Evolutionary conservation across 2,329 filamentous ascomycete species (phyloP), one percentile per base, ranked within the genome.

Genomic region (Fusarium haematococcum): DNA sequence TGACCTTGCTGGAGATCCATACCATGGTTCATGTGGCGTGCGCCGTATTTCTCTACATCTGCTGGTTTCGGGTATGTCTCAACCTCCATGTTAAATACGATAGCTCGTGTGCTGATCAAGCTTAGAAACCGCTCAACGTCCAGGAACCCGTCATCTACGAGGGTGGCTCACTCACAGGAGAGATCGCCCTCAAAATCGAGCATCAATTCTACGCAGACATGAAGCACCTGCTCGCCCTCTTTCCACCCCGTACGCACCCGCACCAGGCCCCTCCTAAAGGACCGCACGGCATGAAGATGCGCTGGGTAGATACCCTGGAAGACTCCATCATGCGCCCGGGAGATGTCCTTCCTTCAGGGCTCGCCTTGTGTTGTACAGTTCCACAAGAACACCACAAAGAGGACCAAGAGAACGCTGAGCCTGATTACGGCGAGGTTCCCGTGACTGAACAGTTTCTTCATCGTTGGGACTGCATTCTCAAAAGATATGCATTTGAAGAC

Each of bases 1-100:
- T 86, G 0, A 81, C 79, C 1, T 76, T 85, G 4, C 70, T 86
- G 2, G 83, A 85, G 56, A 57, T 85, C 1, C 79, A 77, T 30
- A 73, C 71, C 13, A 68, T 77, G 68, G 71, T 74, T 1, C 73
- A 76, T 61, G 73, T 77, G 25, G 67, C 61, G 3, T 77, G 75
- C 18, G 71, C 75, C 23, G 30, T 76, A 2, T 37, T 73, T 33
- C 69, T 77, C 35, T 76, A 70, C 11, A 30, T 75, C 11, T 77
- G 74, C n/a, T 77, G 71, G 75, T 73, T 75, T 30, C 68, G 59
- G 54, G 71, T 75, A 58, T 9, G 48, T 37, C 20, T 33, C 3
- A 0, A 2, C 45, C 1, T 32, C 6, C 5, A 52, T 20, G 4
- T 14, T 0, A n/a, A 32, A 20, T 25, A 52, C 2, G 10, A 20